Evolutionary conservation across 1,139 yeast genomes (phyloP).

Genomic region (Yamadazyma conglobata): DNA sequence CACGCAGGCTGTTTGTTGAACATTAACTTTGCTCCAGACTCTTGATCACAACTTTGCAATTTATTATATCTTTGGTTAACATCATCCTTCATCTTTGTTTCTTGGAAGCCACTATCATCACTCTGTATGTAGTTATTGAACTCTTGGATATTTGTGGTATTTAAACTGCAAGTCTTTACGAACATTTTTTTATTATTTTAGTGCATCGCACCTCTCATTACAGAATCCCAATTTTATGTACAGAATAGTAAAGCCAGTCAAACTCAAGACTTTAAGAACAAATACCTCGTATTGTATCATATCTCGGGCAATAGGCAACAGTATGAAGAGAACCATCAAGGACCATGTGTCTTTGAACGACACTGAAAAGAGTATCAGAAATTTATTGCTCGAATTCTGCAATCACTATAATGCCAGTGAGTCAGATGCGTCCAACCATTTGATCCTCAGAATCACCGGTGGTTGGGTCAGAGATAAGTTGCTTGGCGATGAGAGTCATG

Average conservation of each 20-base stretch:
- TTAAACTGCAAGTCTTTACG: no score
- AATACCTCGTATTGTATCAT: constrained; percentile 2
- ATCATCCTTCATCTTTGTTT: no score
- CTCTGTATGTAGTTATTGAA: no score
- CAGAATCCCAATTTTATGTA: constrained; percentile 4
- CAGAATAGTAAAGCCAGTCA: constrained; percentile 6
- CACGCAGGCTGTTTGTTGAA: constrained; percentile 29
- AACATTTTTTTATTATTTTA: no score
- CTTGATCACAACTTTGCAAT: no score
- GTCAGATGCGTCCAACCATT: constrained; percentile 12
- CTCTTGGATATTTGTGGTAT: no score
- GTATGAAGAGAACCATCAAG: constrained; percentile 21
- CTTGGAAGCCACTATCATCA: no score
- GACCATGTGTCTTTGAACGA: constrained; percentile 35
- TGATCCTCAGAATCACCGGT: constrained; percentile 81
- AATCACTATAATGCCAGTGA: constrained; percentile 26
- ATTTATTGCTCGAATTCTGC: constrained; percentile 45
- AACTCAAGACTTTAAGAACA: no score
- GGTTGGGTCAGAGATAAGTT: constrained; percentile 99
- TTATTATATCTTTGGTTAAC: no score
- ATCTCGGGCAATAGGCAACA: constrained; percentile 1
- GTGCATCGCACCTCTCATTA: background rate
- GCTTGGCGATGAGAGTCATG: constrained; percentile 75
- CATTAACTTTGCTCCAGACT: no score
- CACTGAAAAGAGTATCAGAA: constrained; percentile 46